These are phyloP conservation scores for Dictyostelium citrinum DNA, from an alignment of 78 protist genomes.

Conservation along the genomic window DNA sequence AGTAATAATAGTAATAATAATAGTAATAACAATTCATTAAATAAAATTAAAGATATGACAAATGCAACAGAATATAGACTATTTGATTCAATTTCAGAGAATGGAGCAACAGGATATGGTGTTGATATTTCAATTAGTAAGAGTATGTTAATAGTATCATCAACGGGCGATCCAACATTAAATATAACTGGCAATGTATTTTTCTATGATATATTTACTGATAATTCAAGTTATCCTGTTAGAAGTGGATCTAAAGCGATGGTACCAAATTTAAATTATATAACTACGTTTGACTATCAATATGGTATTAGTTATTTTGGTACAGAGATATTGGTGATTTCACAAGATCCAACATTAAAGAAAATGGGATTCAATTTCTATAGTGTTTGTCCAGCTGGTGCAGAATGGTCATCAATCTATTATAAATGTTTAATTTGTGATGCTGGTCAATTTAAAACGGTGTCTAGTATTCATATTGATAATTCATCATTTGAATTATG, in stretches of 20 bases:
- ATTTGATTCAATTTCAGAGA: not conserved
- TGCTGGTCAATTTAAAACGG: conserved; percentile 37
- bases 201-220: conserved; percentile 17
- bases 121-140: not conserved
- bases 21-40: not conserved
- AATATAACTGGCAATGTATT: not conserved
- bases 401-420: conserved; percentile 18
- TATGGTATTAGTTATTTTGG: not conserved
- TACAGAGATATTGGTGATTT: conserved; percentile 14
- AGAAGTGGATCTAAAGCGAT: not conserved
- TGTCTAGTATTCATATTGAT: not conserved
- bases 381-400: conserved; percentile 43
- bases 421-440: conserved; percentile 10
- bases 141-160: conserved; percentile 16
- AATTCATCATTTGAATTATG: conserved; percentile 62
- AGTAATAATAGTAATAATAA: not conserved
- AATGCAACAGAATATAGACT: not conserved
- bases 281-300: conserved; percentile 38
- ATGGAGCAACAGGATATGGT: conserved; percentile 10
- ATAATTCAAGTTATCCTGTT: not conserved
- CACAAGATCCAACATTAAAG: not conserved
- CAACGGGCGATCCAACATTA: conserved; percentile 34
- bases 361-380: conserved; percentile 38
- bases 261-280: conserved; percentile 55
- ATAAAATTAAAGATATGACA: not conserved